A percentile compares a stretch with the other conserved stretches of the same genome.
These are phyloP conservation scores for Colletotrichum musicola DNA, from an alignment of 2,329 filamentous ascomycete species.

Conservation along the genomic window DNA sequence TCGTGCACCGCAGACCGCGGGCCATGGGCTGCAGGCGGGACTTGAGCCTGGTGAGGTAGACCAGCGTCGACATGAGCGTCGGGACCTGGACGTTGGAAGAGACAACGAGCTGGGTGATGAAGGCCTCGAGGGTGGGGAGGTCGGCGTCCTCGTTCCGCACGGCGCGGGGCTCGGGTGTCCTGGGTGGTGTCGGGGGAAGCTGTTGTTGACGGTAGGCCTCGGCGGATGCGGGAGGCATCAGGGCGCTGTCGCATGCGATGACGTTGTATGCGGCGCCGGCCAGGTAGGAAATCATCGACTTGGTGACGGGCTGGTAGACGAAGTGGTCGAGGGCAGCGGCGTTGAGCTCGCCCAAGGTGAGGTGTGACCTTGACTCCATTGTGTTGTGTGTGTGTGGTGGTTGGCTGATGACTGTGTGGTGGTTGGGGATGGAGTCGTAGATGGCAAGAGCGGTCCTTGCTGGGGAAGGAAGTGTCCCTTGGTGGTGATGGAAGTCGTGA, in stretches of 20 bases:
- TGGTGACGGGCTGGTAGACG: constrained; percentile 80
- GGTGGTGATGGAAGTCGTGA: constrained; percentile 30
- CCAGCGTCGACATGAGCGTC: constrained; percentile 95
- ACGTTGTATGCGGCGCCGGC: constrained; percentile 81
- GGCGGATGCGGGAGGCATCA: constrained; percentile 61
- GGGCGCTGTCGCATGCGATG: constrained; percentile 79
- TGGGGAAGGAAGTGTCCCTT: constrained; percentile 45
- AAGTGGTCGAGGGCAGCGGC: constrained; percentile 83
- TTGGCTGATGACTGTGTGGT: constrained; percentile 24
- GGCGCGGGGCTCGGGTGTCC: constrained; percentile 59
- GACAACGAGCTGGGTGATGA: constrained; percentile 91
- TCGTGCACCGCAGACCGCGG: constrained; percentile 95
- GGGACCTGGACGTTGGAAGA: constrained; percentile 97
- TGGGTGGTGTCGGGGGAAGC: constrained; percentile 63
- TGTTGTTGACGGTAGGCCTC: constrained; percentile 51
- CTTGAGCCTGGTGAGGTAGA: constrained; percentile 90
- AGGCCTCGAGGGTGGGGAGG: constrained; percentile 86
- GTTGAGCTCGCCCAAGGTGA: constrained; percentile 71
- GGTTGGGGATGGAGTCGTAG: constrained; percentile 41
- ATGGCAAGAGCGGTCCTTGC: constrained; percentile 42
- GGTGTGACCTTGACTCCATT: constrained; percentile 62
- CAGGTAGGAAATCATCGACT: constrained; percentile 83
- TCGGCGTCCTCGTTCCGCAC: constrained; percentile 61
- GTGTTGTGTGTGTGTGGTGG: constrained; percentile 47
- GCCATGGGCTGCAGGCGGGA: constrained; percentile 90